Evolutionary conservation across 768 basidiomycete genomes (phyloP).

Genomic region (Boletus speciosus): DNA sequence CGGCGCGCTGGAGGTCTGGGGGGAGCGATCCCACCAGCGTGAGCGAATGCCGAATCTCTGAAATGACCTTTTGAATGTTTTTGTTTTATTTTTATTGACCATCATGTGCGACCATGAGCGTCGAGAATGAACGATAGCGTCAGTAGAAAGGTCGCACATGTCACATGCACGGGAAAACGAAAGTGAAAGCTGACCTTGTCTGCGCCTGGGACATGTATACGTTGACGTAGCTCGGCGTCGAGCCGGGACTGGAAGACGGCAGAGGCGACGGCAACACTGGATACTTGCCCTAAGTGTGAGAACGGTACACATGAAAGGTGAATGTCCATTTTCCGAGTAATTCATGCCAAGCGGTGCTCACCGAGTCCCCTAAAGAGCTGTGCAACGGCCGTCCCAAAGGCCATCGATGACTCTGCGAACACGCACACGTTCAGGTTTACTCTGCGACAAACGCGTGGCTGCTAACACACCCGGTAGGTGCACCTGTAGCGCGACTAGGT

Average conservation of each 20-base stretch:
- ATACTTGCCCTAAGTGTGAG: constrained; percentile 7
- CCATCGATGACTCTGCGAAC: background rate
- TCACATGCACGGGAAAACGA: background rate
- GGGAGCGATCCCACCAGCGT: constrained; percentile 10
- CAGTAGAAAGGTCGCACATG: background rate
- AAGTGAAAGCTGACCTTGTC: constrained; percentile 5
- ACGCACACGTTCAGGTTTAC: background rate
- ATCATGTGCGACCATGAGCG: too few relatives aligned
- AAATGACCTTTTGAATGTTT: constrained; percentile 1
- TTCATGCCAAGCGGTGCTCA: background rate
- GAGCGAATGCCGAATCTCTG: constrained; percentile 12
- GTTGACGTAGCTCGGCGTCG: constrained; percentile 7
- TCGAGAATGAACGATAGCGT: background rate
- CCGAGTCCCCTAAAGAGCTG: constrained; percentile 15
- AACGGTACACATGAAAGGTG: background rate
- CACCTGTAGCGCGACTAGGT: constrained; percentile 12
- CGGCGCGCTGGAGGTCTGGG: constrained; percentile 6
- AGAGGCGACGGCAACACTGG: constrained; percentile 11
- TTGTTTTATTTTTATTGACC: background rate
- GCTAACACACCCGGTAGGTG: constrained; percentile 3
- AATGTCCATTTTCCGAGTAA: background rate
- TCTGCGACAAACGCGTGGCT: background rate
- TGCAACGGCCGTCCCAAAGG: constrained; percentile 1
- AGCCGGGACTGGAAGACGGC: constrained; percentile 16
- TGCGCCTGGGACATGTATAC: constrained; percentile 6